phyloP scores from a whole-genome alignment of 2,329 filamentous ascomycete species.

The Scedosporium boydii region DNA sequence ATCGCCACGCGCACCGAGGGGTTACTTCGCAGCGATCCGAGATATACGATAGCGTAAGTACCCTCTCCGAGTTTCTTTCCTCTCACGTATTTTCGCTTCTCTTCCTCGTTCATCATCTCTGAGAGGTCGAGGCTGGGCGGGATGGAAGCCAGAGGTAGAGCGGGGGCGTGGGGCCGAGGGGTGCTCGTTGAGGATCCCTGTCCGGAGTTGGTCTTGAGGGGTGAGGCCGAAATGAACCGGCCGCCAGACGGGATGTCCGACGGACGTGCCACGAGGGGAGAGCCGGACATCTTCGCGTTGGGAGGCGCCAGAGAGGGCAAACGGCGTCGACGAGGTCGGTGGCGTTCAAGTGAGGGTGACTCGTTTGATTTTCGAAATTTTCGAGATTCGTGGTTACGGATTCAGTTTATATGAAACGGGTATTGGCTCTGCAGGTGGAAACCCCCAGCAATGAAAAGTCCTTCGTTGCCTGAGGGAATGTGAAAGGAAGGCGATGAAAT shows the following conservation, averaged over 20 bases:
- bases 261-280: conserved; percentile 24
- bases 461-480: too few species aligned
- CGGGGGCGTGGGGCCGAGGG: conserved; percentile 18
- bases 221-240: conserved; percentile 8
- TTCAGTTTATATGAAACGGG: too few species aligned
- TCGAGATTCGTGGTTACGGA: too few species aligned
- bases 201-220: conserved; percentile 17
- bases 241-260: conserved; percentile 10
- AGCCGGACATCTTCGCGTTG: conserved; percentile 23
- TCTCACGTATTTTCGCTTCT: conserved; percentile 84
- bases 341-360: not conserved
- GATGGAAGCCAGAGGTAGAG: conserved; percentile 17
- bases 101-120: conserved; percentile 74
- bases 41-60: conserved; percentile 93
- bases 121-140: conserved; percentile 47
- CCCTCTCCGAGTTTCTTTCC: conserved; percentile 90
- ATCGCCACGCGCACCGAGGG: conserved; percentile 74
- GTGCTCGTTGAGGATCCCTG: conserved; percentile 18
- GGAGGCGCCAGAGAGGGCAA: not conserved
- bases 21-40: conserved; percentile 68
- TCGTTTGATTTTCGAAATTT: not conserved
- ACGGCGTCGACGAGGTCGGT: not conserved
- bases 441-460: too few species aligned
- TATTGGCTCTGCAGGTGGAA: too few species aligned
- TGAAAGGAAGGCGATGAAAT: too few species aligned